Percentiles rank a stretch among this genome's conserved stretches.
Evolutionary conservation across 441 rosid genomes (phyloP).

Genomic region (Flueggea neowawraea): DNA sequence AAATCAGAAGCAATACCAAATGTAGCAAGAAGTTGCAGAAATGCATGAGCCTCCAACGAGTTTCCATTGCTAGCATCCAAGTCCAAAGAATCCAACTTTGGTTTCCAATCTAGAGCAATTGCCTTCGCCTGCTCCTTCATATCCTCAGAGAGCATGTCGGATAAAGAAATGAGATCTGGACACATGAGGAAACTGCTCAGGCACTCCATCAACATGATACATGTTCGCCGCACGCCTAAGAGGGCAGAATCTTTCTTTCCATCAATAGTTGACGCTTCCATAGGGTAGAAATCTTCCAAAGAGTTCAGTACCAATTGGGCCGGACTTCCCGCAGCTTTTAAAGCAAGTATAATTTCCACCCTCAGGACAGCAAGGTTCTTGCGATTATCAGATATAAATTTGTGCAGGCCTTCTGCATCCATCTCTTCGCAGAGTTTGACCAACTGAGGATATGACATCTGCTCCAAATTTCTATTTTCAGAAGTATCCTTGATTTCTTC

Average conservation of each 20-base stretch:
- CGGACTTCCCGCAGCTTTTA: slow-evolving; percentile 81
- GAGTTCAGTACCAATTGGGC: slow-evolving; percentile 77
- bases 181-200: slow-evolving; percentile 63
- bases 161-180: slow-evolving; percentile 40
- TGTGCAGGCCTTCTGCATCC: slow-evolving; percentile 90
- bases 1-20: slow-evolving; percentile 83
- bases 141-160: slow-evolving; percentile 55
- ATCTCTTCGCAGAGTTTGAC: slow-evolving; percentile 71
- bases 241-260: slow-evolving; percentile 87
- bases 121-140: slow-evolving; percentile 69
- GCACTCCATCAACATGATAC: slow-evolving; percentile 99
- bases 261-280: slow-evolving; percentile 49
- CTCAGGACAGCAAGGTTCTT: slow-evolving; percentile 85
- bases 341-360: slow-evolving; percentile 86
- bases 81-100: slow-evolving; percentile 71
- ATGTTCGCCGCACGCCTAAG: slow-evolving; percentile 90
- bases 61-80: slow-evolving; percentile 89
- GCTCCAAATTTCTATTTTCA: slow-evolving; percentile 51
- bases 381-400: slow-evolving; percentile 93
- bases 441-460: slow-evolving; percentile 69
- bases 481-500: slow-evolving; percentile 44
- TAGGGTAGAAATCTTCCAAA: slow-evolving; percentile 74
- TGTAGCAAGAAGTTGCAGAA: slow-evolving; percentile 86
- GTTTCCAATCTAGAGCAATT: slow-evolving; percentile 88
- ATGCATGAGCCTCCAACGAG: slow-evolving; percentile 99